Evolutionary conservation across 2,329 filamentous ascomycete genomes (phyloP).

Genomic region (Alternaria dauci): DNA sequence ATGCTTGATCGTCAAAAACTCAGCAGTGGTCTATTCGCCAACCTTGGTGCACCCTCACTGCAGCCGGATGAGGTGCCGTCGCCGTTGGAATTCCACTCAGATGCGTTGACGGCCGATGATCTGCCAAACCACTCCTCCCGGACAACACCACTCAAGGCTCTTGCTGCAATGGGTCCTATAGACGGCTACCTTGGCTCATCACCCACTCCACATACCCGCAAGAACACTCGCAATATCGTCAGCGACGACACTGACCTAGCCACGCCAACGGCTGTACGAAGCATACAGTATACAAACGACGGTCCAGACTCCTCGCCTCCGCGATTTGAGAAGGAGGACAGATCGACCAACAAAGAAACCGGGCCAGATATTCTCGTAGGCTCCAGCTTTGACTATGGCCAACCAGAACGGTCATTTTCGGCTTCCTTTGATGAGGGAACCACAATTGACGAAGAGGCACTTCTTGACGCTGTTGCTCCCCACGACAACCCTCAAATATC

Average conservation of each 20-base stretch:
- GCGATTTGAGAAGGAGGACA: conserved; percentile 28
- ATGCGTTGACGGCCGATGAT: conserved; percentile 37
- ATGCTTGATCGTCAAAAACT: conserved; percentile 74
- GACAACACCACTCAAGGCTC: conserved; percentile 37
- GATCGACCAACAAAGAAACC: background rate
- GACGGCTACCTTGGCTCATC: conserved; percentile 49
- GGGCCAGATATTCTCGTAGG: conserved; percentile 16
- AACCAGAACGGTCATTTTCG: conserved; percentile 25
- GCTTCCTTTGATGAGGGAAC: conserved; percentile 44
- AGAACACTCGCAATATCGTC: conserved; percentile 33
- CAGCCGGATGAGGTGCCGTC: conserved; percentile 27
- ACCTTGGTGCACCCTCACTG: conserved; percentile 56
- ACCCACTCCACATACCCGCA: conserved; percentile 46
- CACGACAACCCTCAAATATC: conserved; percentile 16
- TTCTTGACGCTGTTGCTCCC: conserved; percentile 23
- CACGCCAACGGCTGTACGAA: conserved; percentile 42
- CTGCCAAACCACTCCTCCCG: conserved; percentile 29
- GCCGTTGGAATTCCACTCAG: conserved; percentile 42
- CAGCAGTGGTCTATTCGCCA: conserved; percentile 72
- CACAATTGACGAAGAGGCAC: conserved; percentile 42
- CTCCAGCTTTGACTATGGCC: conserved; percentile 35
- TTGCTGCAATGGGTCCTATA: conserved; percentile 45
- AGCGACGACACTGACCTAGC: conserved; percentile 38
- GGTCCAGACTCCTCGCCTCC: conserved; percentile 51
- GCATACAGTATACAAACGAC: conserved; percentile 31